phyloP scores from a whole-genome alignment of 129 eudicot species.

The Artemisia annua region DNA sequence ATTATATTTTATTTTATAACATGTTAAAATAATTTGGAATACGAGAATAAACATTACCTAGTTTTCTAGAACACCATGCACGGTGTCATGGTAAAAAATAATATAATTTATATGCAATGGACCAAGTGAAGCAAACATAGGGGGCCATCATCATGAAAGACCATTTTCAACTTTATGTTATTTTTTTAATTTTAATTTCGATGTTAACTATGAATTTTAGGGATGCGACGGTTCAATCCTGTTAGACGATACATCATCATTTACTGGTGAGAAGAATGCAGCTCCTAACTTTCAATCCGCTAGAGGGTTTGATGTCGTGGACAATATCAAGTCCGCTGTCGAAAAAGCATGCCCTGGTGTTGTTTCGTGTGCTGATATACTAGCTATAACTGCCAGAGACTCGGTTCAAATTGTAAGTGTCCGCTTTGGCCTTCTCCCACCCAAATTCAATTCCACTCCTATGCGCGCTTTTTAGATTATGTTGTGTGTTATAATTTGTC shows the following conservation, averaged over 20 bases:
- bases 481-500: too few species aligned
- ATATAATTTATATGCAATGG: neutral
- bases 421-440: too few species aligned
- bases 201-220: constrained; percentile 27
- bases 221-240: constrained; percentile 96
- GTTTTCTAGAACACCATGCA: constrained; percentile 24
- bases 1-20: too few species aligned
- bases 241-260: constrained; percentile 79
- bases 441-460: too few species aligned
- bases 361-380: constrained; percentile 85
- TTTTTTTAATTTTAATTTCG: neutral
- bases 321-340: constrained; percentile 70
- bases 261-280: constrained; percentile 78
- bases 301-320: constrained; percentile 80
- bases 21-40: neutral
- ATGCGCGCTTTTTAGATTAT: too few species aligned
- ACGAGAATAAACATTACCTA: neutral
- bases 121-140: constrained; percentile 17
- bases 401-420: constrained; percentile 59
- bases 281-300: constrained; percentile 67
- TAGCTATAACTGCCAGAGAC: constrained; percentile 77
- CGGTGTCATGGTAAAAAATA: neutral
- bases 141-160: neutral
- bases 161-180: too few species aligned
- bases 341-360: constrained; percentile 87